These are phyloP conservation scores for Cystobasidium ongulense DNA, from an alignment of 768 basidiomycete genomes.

Conservation along the genomic window DNA sequence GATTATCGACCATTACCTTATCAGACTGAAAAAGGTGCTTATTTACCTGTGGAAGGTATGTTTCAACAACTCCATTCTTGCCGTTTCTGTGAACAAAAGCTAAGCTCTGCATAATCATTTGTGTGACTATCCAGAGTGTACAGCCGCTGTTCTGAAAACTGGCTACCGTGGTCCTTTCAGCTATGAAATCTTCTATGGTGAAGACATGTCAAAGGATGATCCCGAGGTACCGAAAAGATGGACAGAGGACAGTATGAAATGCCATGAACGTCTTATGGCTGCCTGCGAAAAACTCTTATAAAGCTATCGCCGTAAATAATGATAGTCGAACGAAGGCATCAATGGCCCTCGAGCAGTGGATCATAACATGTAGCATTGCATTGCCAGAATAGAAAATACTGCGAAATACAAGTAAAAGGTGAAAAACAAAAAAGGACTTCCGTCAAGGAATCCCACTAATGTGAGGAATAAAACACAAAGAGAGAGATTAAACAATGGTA, in stretches of 20 bases:
- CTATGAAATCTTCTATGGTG: slow-evolving; percentile 36
- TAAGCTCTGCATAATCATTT: no score
- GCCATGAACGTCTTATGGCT: slow-evolving; percentile 12
- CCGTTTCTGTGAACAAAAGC: no score
- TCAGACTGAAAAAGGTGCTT: slow-evolving; percentile 28
- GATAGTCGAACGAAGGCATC: no score
- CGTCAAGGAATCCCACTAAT: not conserved
- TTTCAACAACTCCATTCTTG: not conserved
- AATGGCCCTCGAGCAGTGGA: no score
- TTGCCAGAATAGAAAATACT: not conserved
- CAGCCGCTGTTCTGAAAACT: slow-evolving; percentile 35
- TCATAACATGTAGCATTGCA: not conserved
- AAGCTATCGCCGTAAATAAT: no score
- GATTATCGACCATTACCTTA: slow-evolving; percentile 37
- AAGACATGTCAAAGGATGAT: slow-evolving; percentile 30
- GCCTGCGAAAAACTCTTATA: slow-evolving; percentile 24
- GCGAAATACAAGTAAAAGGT: not conserved
- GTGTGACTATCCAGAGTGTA: slow-evolving; percentile 1
- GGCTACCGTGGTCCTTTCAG: slow-evolving; percentile 38
- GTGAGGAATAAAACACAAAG: no score
- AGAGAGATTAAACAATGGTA: no score
- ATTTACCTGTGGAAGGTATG: slow-evolving; percentile 36
- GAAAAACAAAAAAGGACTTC: not conserved
- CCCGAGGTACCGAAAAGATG: slow-evolving; percentile 2
- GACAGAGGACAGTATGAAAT: slow-evolving; percentile 22